Percentiles rank a stretch among this genome's conserved stretches.
phyloP scores from a whole-genome alignment of 78 protist genomes.

The Bodo saltans region DNA sequence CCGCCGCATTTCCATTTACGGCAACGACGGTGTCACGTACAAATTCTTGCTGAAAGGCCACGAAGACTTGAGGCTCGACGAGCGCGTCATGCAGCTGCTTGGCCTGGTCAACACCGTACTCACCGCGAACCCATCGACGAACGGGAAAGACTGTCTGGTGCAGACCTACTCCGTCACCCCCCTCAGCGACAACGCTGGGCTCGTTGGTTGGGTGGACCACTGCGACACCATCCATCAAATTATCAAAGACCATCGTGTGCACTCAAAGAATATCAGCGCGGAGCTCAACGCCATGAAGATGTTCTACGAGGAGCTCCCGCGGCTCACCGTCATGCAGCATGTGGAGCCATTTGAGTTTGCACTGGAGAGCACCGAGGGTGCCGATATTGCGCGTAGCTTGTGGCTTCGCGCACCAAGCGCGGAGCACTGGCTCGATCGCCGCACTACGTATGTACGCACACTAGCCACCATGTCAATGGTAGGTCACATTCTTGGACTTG shows the following conservation, averaged over 20 bases:
- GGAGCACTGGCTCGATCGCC: conserved; percentile 70
- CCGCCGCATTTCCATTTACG: conserved; percentile 55
- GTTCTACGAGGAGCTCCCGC: neutral
- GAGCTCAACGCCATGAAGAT: no score
- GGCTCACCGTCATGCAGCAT: neutral
- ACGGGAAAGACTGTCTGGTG: conserved; percentile 22
- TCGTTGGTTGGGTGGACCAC: conserved; percentile 86
- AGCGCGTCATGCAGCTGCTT: conserved; percentile 78
- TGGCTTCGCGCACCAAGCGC: conserved; percentile 66
- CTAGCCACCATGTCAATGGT: conserved; percentile 84
- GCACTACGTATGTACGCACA: conserved; percentile 57
- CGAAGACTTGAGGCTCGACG: conserved; percentile 90
- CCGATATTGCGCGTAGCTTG: conserved; percentile 70
- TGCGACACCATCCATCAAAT: conserved; percentile 15
- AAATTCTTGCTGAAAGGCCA: conserved; percentile 80
- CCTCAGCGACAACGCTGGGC: conserved; percentile 73
- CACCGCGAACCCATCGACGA: conserved; percentile 41
- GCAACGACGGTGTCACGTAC: conserved; percentile 54
- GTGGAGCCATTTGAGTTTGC: conserved; percentile 85
- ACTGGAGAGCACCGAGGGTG: neutral
- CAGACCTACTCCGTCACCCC: conserved; percentile 82
- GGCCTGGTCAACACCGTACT: conserved; percentile 68
- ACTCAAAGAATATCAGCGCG: conserved; percentile 19
- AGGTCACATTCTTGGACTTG: conserved; percentile 78
- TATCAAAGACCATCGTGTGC: conserved; percentile 27